Base-by-base conservation (phyloP, 345 rosid genomes). In the Linum lewisii region DNA sequence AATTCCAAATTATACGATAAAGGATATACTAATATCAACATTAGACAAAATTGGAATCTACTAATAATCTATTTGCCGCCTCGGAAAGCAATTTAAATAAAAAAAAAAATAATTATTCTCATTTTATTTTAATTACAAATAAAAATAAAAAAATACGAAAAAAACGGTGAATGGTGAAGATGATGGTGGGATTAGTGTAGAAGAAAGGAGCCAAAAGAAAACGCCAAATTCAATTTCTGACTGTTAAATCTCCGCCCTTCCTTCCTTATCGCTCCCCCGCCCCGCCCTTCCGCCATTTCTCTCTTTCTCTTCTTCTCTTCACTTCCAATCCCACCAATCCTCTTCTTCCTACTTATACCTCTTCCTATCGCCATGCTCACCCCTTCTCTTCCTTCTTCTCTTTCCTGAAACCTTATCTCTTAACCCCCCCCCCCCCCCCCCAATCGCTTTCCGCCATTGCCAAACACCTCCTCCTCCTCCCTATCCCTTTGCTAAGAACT, bases 191-290 rank as follows among this genome's bases (percentile, higher is more conserved):
- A 29, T 29, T 29, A 29, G 34, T 29, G 34, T 29, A 29, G 34
- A 29, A 29, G 34, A 8, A 29, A 29, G 34, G 5, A 29, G 34
- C 34, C 34, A 29, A 29, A n/a, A 86, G 71, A 77, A 73, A 73
- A 75, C 26, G 79, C 78, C 85, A 80, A 67, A 23, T 62, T 11
- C 20, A 61, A 32, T 23, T 50, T 73, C 84, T 70, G 81, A 76
- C 87, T 44, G 78, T 75, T 83, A 74, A 93, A 85, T 89, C 94
- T 86, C 93, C 86, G 83, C 99, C 99, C 95, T 86, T 86, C 91
- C 94, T 92, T 81, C 85, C 99, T 92, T 88, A 86, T 88, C 99
- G 74, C 71, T 69, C 88, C 62, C 78, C 13, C 60, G 34, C 62
- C 78, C 13, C 60, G 34, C 34, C 34, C 72, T 61, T 66, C 58